These are phyloP conservation scores for Sodiomyces alkalinus DNA, from an alignment of 2,329 filamentous ascomycete species.

Conservation along the genomic window DNA sequence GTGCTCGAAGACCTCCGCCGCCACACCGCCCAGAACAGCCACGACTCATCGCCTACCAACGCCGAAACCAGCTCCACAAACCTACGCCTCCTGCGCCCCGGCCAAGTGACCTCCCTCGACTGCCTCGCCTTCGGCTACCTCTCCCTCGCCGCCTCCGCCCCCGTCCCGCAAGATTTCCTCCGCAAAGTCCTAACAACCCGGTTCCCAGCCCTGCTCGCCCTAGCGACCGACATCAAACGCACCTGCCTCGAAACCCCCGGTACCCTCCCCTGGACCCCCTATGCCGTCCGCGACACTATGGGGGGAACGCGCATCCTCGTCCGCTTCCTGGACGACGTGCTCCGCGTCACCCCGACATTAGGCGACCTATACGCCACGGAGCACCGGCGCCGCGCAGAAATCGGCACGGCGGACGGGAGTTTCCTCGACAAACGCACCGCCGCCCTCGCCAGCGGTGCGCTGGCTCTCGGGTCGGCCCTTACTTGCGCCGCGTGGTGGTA, in stretches of 20 bases:
- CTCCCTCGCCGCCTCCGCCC: conserved; percentile 46
- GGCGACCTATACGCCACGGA: conserved; percentile 20
- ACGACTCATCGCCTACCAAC: no score
- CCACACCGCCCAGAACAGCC: conserved; percentile 8
- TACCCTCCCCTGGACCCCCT: conserved; percentile 15
- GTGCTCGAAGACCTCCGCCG: conserved; percentile 48
- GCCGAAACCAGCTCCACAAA: no score
- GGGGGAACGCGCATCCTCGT: conserved; percentile 12
- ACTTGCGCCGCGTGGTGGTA: conserved; percentile 25
- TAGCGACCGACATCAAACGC: conserved; percentile 16
- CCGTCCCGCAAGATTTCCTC: conserved; percentile 30
- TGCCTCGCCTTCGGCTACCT: conserved; percentile 73
- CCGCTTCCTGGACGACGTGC: conserved; percentile 18
- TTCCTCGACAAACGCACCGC: conserved; percentile 18
- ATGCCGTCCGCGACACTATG: no score
- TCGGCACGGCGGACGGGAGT: conserved; percentile 10
- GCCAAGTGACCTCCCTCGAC: conserved; percentile 59
- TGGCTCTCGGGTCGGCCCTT: conserved; percentile 23
- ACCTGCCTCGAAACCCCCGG: conserved; percentile 8
- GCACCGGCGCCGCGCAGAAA: conserved; percentile 20
- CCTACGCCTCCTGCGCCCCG: no score
- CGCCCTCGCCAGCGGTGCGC: conserved; percentile 19
- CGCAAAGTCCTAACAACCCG: conserved; percentile 12
- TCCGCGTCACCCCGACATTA: conserved; percentile 19
- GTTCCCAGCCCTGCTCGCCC: conserved; percentile 12